Evolutionary conservation across 1,284 basidiomycete genomes (phyloP).

Genomic region (Cronartium ribicola): DNA sequence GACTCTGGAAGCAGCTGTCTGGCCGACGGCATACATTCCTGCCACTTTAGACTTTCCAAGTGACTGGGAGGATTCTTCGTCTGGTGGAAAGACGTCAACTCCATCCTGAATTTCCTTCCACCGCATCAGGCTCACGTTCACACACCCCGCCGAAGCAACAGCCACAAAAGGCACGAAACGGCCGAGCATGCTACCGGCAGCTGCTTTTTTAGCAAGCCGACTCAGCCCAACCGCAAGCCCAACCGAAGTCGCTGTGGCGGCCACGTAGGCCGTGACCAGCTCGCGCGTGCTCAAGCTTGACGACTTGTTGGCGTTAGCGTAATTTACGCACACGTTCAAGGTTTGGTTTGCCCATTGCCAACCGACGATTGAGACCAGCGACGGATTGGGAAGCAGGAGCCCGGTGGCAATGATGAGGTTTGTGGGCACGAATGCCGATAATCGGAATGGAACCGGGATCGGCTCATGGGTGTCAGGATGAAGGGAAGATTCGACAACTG

Average conservation of each 20-base stretch:
- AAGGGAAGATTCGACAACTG: conserved; percentile 51
- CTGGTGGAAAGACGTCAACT: conserved; percentile 53
- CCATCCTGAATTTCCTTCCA: conserved; percentile 60
- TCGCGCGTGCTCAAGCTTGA: conserved; percentile 46
- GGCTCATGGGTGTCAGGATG: conserved; percentile 56
- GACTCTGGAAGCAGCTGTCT: conserved; percentile 56
- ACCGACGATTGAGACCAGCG: conserved; percentile 53
- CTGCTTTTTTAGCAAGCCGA: conserved; percentile 54
- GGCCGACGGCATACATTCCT: conserved; percentile 56
- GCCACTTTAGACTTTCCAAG: conserved; percentile 55
- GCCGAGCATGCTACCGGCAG: conserved; percentile 51
- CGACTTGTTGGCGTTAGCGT: conserved; percentile 47
- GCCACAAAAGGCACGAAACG: conserved; percentile 57
- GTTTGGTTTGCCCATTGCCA: conserved; percentile 60
- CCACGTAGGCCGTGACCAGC: conserved; percentile 54
- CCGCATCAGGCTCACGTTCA: conserved; percentile 57
- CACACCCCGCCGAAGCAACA: conserved; percentile 56
- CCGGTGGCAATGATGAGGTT: conserved; percentile 56
- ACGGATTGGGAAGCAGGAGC: conserved; percentile 55
- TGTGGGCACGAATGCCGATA: conserved; percentile 58
- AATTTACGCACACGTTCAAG: conserved; percentile 53
- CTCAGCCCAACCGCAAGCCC: conserved; percentile 57
- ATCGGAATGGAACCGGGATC: conserved; percentile 57
- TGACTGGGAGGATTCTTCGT: conserved; percentile 48
- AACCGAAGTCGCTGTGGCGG: conserved; percentile 57